Conservation (phyloP, 345 rosid species). For the Cardamine occulta region DNA sequence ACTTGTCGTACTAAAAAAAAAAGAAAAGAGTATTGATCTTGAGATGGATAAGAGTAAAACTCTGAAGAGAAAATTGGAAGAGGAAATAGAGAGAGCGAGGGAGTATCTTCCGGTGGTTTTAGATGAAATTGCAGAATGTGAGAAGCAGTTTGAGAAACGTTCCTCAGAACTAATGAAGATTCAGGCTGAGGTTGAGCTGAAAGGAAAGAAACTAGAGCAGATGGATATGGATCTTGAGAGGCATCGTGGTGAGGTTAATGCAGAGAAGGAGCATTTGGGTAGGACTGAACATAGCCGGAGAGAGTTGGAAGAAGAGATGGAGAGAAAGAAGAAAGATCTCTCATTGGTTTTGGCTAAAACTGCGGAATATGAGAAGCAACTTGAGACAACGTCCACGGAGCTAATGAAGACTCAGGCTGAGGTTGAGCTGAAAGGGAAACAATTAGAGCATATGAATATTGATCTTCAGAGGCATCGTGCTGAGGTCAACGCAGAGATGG, state of each 20-base stretch:
- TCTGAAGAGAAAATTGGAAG: too few species aligned
- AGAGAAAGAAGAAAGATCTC: background rate
- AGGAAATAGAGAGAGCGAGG: too few species aligned
- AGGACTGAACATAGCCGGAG: background rate
- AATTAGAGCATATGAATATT: background rate
- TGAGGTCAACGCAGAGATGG: background rate
- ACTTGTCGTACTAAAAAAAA: too few species aligned
- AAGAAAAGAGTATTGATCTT: too few species aligned
- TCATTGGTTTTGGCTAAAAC: too few species aligned
- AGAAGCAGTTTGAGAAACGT: too few species aligned
- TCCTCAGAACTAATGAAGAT: too few species aligned
- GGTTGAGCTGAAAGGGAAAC: slow-evolving; percentile 9
- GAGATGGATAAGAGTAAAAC: too few species aligned
- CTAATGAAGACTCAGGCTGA: slow-evolving; percentile 17
- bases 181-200: too few species aligned
- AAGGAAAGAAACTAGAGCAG: background rate
- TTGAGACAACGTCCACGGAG: slow-evolving; percentile 11
- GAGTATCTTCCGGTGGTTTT: too few species aligned
- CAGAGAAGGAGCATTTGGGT: slow-evolving; percentile 17
- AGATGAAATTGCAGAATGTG: too few species aligned
- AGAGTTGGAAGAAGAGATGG: slow-evolving; percentile 17
- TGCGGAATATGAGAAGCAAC: too few species aligned
- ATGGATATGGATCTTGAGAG: slow-evolving; percentile 9
- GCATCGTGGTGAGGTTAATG: background rate
- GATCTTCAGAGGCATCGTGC: slow-evolving; percentile 3